A percentile compares a stretch with the other conserved stretches of the same genome.
phyloP scores from a whole-genome alignment of 2,329 filamentous ascomycete genomes.

The Moelleriella libera region DNA sequence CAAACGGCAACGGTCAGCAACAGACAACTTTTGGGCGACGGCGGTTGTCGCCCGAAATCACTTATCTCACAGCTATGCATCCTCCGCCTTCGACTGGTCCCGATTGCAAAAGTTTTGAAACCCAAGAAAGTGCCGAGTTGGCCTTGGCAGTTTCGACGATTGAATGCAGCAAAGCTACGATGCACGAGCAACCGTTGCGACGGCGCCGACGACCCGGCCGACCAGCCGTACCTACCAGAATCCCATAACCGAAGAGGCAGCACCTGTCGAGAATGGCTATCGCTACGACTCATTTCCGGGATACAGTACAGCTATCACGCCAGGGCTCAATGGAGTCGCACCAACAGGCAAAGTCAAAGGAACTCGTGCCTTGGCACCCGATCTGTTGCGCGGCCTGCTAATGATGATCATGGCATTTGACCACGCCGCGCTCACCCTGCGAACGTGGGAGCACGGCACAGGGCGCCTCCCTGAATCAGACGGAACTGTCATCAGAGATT shows the following conservation, averaged over 20 bases:
- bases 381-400: conserved; percentile 28
- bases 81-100: neutral
- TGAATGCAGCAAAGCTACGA: conserved; percentile 14
- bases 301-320: neutral
- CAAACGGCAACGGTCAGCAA: no score
- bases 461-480: conserved; percentile 21
- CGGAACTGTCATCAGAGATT: conserved; percentile 16
- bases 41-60: no score
- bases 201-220: neutral
- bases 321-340: neutral
- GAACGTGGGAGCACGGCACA: conserved; percentile 26
- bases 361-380: conserved; percentile 24
- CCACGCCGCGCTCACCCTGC: conserved; percentile 23
- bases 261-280: neutral
- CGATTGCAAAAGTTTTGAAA: neutral
- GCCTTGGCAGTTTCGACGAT: conserved; percentile 22
- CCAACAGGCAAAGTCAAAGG: neutral
- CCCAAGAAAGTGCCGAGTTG: no score
- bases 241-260: neutral
- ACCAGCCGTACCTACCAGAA: neutral
- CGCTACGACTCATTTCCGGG: neutral
- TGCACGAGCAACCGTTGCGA: conserved; percentile 27
- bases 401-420: conserved; percentile 30
- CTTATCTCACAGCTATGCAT: neutral
- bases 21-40: no score